Percentiles rank a stretch among this genome's conserved stretches.
These are phyloP conservation scores for Cystofilobasidium macerans DNA, from an alignment of 768 basidiomycete genomes.

Conservation along the genomic window DNA sequence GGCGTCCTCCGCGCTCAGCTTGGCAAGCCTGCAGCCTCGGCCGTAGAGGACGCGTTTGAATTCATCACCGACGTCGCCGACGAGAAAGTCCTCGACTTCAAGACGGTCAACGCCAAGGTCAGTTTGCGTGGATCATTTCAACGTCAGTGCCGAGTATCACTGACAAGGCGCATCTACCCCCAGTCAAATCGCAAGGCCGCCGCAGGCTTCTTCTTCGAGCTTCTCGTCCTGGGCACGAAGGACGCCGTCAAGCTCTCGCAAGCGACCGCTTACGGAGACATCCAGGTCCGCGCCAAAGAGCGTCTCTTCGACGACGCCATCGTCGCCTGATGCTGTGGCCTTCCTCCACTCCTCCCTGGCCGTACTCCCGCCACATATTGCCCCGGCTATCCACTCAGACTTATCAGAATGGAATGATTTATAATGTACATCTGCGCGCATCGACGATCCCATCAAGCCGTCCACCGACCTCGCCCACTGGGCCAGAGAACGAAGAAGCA, in stretches of 20 bases:
- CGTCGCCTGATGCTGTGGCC: background rate
- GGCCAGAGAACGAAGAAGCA: no score
- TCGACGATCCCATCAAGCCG: no score
- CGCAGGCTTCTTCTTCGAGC: constrained; percentile 93
- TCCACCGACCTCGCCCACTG: no score
- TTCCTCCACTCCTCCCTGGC: background rate
- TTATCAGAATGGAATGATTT: no score
- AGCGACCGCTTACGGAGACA: constrained; percentile 64
- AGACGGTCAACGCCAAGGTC: constrained; percentile 66
- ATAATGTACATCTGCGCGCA: no score
- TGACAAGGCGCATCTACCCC: no score
- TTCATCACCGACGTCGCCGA: constrained; percentile 31
- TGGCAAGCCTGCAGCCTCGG: constrained; percentile 38
- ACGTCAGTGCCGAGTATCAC: no score
- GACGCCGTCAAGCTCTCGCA: constrained; percentile 80
- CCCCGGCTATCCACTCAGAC: no score
- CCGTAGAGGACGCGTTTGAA: constrained; percentile 27
- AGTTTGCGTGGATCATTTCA: no score
- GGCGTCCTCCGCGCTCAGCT: constrained; percentile 63
- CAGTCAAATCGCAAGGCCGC: constrained; percentile 85
- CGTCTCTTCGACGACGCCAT: constrained; percentile 47
- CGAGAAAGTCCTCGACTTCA: constrained; percentile 65
- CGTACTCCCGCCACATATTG: background rate
- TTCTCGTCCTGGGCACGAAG: constrained; percentile 83
- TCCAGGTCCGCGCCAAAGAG: constrained; percentile 66